Evolutionary conservation across 345 rosid genomes (phyloP), one percentile per base, ranked within the genome.

Genomic region (Salix brachista): DNA sequence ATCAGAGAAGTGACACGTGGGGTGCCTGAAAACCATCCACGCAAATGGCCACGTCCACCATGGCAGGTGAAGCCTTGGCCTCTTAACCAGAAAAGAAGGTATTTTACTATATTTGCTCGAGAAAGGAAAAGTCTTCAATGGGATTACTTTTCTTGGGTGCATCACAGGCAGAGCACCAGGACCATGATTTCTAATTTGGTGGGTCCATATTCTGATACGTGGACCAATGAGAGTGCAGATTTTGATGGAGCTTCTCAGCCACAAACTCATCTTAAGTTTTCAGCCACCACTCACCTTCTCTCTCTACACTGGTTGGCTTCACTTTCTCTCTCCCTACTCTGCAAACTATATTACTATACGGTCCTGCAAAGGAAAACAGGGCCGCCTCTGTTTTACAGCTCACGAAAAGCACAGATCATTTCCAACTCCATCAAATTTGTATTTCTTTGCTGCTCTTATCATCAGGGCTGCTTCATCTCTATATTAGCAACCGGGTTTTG

Each of bases 211-310:
- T 48, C 26, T 5, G 46, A 28, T 72, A 78, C 58, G 80, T 82
- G 86, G 86, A 37, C 77, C 74, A 79, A 84, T 82, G 58, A 65
- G 37, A 48, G 8, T 25, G 6, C 18, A 67, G 85, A 67, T 85
- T 88, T 85, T 77, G 90, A 90, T 88, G 88, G 87, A 67, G 82
- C 13, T 5, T 79, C 50, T 75, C 77, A 76, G 71, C 90, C 90
- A 88, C 93, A 68, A 85, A 73, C 36, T 42, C 65, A 37, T 8
- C 73, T 4, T 72, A n/a, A 16, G 50, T 79, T 84, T 73, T 82
- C 71, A 83, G 82, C 93, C 93, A 85, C 89, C 76, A 83, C 62
- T 23, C 4, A 23, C 64, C 23, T 58, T 58, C 64, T 58, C 11
- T 80, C 52, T 39, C 18, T 9, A 13, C 54, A 9, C 58, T 4